Base-by-base conservation (phyloP, 768 basidiomycete species). In the Dictyophora rubrovolvata region DNA sequence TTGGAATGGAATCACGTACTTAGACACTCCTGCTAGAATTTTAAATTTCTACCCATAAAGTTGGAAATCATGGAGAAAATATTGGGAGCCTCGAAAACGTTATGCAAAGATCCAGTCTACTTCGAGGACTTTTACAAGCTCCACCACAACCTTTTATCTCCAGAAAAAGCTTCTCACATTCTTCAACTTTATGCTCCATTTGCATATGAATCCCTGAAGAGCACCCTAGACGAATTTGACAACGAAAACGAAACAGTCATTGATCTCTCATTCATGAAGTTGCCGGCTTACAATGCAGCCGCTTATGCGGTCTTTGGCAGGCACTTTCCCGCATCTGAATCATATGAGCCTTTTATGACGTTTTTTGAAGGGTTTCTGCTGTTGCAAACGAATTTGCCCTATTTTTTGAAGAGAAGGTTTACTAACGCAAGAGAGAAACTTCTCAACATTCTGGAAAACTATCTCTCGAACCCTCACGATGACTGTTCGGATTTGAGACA, bases 311-410 rank as follows among this genome's bases (percentile, higher is more conserved):
- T 65, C 3, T 66, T 68, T 22, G 67, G 68, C 16, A 12, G 42
- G 17, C 5, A 21, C 9, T 67, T 68, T 52, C 65, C 66, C 6
- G 64, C 61, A 14, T 20, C 20, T 5, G 28, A 42, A 21, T 55
- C 54, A 9, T 55, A 47, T n/a, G 47, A 46, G 42, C 42, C 36
- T 2, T 69, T 68, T 57, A 23, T 20, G n/a, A 56, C 49, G 7
- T 69, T 68, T 48, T 65, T 66, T 58, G 60, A 62, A 17, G 53
- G 37, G 1, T 65, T 68, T 50, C 62, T 51, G 21, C 36, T 67
- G 2, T 48, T 67, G 8, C 53, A 54, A 4, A 58, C 63, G n/a
- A 56, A 54, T 12, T n/a, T 66, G 2, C 67, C 66, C 10, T 51
- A 54, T 28, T 61, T 64, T 35, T 28, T 69, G 23, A 23, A 64